Percentiles rank a stretch among this genome's conserved stretches.
Conservation (phyloP, 495 filamentous ascomycete species). For the Hyaloscypha variabilis region DNA sequence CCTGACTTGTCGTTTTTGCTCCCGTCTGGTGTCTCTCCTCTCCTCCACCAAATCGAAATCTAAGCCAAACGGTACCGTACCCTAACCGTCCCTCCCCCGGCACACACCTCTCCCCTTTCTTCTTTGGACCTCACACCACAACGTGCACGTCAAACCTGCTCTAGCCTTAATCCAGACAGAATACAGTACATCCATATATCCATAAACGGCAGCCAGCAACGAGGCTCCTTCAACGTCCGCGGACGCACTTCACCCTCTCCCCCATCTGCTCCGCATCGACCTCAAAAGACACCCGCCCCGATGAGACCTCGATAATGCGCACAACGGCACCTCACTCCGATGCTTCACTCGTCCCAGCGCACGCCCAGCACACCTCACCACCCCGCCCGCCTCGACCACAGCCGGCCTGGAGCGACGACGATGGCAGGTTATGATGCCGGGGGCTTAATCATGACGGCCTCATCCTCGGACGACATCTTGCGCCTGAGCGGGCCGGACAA, state of each 20-base stretch:
- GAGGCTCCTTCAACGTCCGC: neutral
- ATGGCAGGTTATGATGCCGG: conserved; percentile 28
- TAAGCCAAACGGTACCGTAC: neutral
- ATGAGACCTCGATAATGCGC: conserved; percentile 16
- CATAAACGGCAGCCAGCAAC: neutral
- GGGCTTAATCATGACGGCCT: conserved; percentile 23
- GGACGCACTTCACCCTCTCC: neutral
- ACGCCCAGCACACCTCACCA: conserved; percentile 1
- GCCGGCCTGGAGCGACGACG: neutral
- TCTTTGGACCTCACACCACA: too few species aligned
- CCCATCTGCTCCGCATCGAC: neutral
- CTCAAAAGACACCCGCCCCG: neutral
- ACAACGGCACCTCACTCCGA: conserved; percentile 6
- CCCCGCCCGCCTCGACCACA: neutral
- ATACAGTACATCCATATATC: too few species aligned
- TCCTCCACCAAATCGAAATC: neutral
- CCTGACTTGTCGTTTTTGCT: neutral
- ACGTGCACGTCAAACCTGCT: too few species aligned
- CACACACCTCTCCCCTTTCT: too few species aligned
- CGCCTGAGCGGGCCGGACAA: conserved; percentile 24
- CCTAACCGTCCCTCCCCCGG: neutral
- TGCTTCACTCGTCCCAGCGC: conserved; percentile 21
- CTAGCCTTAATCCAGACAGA: too few species aligned
- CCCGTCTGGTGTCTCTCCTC: neutral
- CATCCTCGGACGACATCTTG: conserved; percentile 28